Evolutionary conservation across 108 stramenopile genomes (phyloP).

Genomic region (Cyclotella kingstonii): DNA sequence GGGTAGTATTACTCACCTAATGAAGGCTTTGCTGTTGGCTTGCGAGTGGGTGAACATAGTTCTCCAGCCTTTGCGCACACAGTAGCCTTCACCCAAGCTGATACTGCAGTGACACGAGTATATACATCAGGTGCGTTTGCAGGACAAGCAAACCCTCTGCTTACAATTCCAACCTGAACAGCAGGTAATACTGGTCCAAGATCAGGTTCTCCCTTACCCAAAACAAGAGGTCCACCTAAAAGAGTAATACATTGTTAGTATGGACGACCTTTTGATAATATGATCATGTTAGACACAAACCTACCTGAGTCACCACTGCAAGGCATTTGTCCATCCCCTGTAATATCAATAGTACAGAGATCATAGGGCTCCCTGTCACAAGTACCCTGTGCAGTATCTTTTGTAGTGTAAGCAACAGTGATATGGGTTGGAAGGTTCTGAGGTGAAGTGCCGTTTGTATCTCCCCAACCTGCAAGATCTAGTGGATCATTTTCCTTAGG

Average conservation of each 20-base stretch:
- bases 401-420: slow-evolving; percentile 2
- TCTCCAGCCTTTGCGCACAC: slow-evolving; percentile 3
- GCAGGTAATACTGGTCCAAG: neutral
- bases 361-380: neutral
- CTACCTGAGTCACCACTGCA: slow-evolving; percentile 9
- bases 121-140: neutral
- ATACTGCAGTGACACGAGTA: neutral
- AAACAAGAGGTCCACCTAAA: slow-evolving; percentile 8
- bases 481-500: neutral
- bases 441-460: neutral
- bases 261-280: neutral
- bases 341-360: neutral
- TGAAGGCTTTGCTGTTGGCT: too few relatives aligned
- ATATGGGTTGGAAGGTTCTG: neutral
- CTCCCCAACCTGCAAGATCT: slow-evolving; percentile 11
- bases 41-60: too few relatives aligned
- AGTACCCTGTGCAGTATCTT: slow-evolving; percentile 4
- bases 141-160: neutral
- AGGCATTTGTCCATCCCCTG: neutral
- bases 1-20: too few relatives aligned
- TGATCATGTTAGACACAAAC: neutral
- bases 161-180: slow-evolving; percentile 9
- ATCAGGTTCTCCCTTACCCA: neutral
- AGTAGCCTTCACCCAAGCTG: neutral
- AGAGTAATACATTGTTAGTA: neutral